Conservation (phyloP, 768 basidiomycete genomes). For the Tulasnella sp. region DNA sequence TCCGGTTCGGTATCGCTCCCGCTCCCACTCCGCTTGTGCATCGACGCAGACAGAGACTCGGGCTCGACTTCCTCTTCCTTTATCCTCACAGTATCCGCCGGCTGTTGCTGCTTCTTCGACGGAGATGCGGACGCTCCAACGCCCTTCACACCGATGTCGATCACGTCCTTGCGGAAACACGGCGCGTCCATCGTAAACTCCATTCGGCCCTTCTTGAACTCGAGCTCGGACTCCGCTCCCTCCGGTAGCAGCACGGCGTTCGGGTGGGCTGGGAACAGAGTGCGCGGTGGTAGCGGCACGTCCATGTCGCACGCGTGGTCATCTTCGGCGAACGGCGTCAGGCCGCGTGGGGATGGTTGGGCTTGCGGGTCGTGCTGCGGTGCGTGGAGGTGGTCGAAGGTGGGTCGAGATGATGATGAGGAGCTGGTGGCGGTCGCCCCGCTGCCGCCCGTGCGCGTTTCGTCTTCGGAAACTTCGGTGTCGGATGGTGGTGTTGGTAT, state of each 20-base stretch:
- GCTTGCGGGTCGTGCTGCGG: not conserved
- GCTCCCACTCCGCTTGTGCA: not conserved
- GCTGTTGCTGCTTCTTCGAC: not conserved
- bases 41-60: not conserved
- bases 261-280: not conserved
- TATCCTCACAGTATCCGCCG: not conserved
- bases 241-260: not conserved
- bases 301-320: not conserved
- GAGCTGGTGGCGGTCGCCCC: not conserved
- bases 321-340: not conserved
- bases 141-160: not conserved
- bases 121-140: not conserved
- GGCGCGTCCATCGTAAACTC: slow-evolving; percentile 7
- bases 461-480: not conserved
- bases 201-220: not conserved
- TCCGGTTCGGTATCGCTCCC: slow-evolving; percentile 3
- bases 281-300: not conserved
- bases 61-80: not conserved
- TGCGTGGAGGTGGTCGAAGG: not conserved
- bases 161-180: not conserved
- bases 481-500: not conserved
- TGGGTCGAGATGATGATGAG: not conserved
- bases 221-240: not conserved
- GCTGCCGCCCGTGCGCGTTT: not conserved
- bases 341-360: not conserved